Conservation (phyloP, 345 rosid genomes). For the Turritis glabra region DNA sequence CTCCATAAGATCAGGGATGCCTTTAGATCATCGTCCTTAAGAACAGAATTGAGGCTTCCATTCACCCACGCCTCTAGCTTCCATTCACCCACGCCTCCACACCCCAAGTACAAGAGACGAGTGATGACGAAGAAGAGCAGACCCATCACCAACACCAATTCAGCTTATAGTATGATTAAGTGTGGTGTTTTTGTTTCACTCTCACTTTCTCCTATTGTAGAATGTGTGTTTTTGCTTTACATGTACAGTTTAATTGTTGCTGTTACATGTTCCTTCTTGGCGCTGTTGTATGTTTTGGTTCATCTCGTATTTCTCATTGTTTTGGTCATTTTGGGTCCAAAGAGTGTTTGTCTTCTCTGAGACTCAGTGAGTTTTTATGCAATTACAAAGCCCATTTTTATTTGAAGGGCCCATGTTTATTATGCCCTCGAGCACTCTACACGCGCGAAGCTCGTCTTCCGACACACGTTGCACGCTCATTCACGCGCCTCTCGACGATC, state of each 20-base stretch:
- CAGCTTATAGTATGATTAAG: background rate
- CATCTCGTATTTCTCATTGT: background rate
- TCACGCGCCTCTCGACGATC: slow-evolving; percentile 22
- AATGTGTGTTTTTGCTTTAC: background rate
- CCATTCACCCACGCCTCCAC: background rate
- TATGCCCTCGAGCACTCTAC: background rate
- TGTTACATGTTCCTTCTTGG: background rate
- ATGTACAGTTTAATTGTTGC: background rate
- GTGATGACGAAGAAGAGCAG: background rate
- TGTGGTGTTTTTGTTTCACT: slow-evolving; percentile 6
- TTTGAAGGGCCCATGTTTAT: slow-evolving; percentile 5
- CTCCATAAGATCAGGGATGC: too few relatives aligned
- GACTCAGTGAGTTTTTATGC: background rate
- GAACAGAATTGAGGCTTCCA: background rate
- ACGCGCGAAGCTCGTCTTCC: slow-evolving; percentile 17
- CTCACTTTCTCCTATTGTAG: background rate
- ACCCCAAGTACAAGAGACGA: background rate
- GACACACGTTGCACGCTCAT: slow-evolving; percentile 9
- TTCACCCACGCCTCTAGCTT: background rate
- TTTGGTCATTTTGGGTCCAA: background rate
- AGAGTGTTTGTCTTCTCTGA: background rate
- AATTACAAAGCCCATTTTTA: background rate
- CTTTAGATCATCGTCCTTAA: background rate
- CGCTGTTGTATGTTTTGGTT: background rate
- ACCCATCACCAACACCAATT: background rate